Evolutionary conservation across 2,329 filamentous ascomycete genomes (phyloP).

Genomic region (Microcyclosporella mali): DNA sequence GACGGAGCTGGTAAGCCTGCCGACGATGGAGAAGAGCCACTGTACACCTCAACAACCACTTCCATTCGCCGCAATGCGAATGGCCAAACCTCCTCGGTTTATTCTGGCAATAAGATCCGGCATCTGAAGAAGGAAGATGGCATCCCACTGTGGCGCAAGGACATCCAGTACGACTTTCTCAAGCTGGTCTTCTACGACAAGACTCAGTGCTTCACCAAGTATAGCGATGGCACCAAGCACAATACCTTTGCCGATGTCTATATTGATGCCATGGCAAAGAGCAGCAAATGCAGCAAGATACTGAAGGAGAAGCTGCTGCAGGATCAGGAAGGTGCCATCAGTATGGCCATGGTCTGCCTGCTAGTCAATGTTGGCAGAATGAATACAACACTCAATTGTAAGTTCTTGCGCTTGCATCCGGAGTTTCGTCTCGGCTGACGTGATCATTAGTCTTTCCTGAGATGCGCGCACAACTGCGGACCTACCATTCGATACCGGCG

Average conservation of each 20-base stretch:
- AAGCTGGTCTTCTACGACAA: slow-evolving; percentile 73
- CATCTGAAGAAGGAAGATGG: slow-evolving; percentile 86
- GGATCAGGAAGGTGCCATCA: slow-evolving; percentile 85
- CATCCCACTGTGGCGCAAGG: slow-evolving; percentile 76
- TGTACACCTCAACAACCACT: slow-evolving; percentile 45
- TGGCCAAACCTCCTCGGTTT: slow-evolving; percentile 60
- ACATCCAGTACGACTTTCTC: slow-evolving; percentile 85
- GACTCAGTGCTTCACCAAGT: slow-evolving; percentile 77
- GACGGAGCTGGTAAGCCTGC: not conserved
- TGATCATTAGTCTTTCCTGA: slow-evolving; percentile 78
- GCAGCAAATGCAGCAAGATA: slow-evolving; percentile 98
- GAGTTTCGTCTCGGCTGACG: slow-evolving; percentile 16
- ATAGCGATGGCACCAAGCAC: slow-evolving; percentile 72
- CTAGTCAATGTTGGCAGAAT: slow-evolving; percentile 95
- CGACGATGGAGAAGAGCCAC: slow-evolving; percentile 20
- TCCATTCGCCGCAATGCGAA: slow-evolving; percentile 57
- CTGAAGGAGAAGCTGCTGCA: slow-evolving; percentile 92
- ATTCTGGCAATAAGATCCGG: slow-evolving; percentile 69
- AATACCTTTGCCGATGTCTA: slow-evolving; percentile 87
- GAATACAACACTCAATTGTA: slow-evolving; percentile 98
- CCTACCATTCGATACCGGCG: slow-evolving; percentile 95
- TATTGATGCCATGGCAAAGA: slow-evolving; percentile 96
- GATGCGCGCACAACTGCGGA: slow-evolving; percentile 95
- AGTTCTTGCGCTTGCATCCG: slow-evolving; percentile 27
- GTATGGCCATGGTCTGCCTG: slow-evolving; percentile 98